phyloP scores from a whole-genome alignment of 2,329 filamentous ascomycete species.

The Aspergillus fumigatiaffinis region DNA sequence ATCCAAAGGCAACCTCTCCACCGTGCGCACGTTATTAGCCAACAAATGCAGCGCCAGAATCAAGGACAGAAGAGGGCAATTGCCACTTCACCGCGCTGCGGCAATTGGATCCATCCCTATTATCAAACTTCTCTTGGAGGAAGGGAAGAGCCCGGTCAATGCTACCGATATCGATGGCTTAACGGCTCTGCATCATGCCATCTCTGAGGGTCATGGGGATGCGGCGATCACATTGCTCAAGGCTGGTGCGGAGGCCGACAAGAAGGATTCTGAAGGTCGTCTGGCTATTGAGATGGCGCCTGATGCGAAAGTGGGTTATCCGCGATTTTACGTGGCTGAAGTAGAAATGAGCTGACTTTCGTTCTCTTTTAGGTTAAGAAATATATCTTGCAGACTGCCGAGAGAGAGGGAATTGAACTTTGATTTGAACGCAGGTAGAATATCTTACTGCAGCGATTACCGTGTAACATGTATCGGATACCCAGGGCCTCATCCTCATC shows the following conservation, averaged over 20 bases:
- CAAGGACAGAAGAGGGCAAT: slow-evolving; percentile 82
- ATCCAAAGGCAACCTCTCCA: slow-evolving; percentile 82
- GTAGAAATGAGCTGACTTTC: slow-evolving; percentile 4
- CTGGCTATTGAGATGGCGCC: slow-evolving; percentile 79
- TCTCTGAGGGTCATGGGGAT: slow-evolving; percentile 64
- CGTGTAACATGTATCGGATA: slow-evolving; percentile 5
- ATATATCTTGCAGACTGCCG: slow-evolving; percentile 73
- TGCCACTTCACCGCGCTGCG: slow-evolving; percentile 86
- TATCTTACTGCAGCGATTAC: background rate
- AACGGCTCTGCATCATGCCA: slow-evolving; percentile 80
- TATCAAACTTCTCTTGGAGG: slow-evolving; percentile 71
- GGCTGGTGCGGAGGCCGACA: slow-evolving; percentile 76
- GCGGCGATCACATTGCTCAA: slow-evolving; percentile 78
- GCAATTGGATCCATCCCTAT: slow-evolving; percentile 88
- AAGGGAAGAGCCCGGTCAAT: slow-evolving; percentile 73
- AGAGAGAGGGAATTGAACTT: slow-evolving; percentile 76
- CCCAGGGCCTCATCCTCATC: slow-evolving; percentile 1
- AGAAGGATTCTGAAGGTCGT: slow-evolving; percentile 67
- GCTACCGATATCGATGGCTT: slow-evolving; percentile 76
- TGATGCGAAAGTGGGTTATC: slow-evolving; percentile 66
- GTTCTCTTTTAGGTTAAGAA: slow-evolving; percentile 56
- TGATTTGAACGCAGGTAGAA: background rate
- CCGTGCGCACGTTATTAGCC: slow-evolving; percentile 71
- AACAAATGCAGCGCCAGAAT: slow-evolving; percentile 73
- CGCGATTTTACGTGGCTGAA: background rate